Evolutionary conservation across 2,329 filamentous ascomycete species (phyloP).

Genomic region (Lithohypha guttulata): DNA sequence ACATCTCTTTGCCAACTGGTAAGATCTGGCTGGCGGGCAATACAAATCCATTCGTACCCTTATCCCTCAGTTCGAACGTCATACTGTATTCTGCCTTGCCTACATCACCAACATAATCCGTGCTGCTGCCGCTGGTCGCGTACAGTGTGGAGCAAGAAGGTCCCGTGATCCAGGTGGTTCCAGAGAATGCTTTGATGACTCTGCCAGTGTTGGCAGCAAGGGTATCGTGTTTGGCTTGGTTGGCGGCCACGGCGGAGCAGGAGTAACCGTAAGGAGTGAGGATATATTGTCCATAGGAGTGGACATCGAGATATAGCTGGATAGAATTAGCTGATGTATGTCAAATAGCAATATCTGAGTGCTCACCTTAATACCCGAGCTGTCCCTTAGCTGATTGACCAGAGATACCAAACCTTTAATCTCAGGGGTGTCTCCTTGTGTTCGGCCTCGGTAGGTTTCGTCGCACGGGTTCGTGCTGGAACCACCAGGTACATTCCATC

Average conservation of each 20-base stretch:
- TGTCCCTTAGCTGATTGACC: not conserved
- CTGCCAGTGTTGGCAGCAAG: conserved; percentile 41
- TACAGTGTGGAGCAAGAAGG: conserved; percentile 53
- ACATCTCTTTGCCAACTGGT: not conserved
- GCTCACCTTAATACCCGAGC: conserved; percentile 40
- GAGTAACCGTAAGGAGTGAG: conserved; percentile 50
- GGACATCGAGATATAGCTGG: conserved; percentile 54
- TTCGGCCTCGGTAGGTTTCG: conserved; percentile 35
- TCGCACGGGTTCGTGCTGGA: conserved; percentile 43
- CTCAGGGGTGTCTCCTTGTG: conserved; percentile 2
- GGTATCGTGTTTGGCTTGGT: conserved; percentile 39
- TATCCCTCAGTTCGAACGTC: conserved; percentile 42
- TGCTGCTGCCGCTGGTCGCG: conserved; percentile 33
- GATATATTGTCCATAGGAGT: conserved; percentile 53
- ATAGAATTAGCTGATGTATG: conserved; percentile 41
- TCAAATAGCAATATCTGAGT: conserved; percentile 40
- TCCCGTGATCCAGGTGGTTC: conserved; percentile 32
- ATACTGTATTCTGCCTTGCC: conserved; percentile 36
- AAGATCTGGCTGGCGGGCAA: conserved; percentile 15
- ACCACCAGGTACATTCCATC: conserved; percentile 31
- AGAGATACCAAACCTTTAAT: not conserved
- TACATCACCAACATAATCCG: conserved; percentile 38
- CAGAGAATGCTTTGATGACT: conserved; percentile 45
- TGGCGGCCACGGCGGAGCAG: conserved; percentile 38
- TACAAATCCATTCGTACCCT: conserved; percentile 39